A percentile compares a stretch with the other conserved stretches of the same genome.
Conservation (phyloP, 208 protist species). For the Trypanosoma platydactyli region DNA sequence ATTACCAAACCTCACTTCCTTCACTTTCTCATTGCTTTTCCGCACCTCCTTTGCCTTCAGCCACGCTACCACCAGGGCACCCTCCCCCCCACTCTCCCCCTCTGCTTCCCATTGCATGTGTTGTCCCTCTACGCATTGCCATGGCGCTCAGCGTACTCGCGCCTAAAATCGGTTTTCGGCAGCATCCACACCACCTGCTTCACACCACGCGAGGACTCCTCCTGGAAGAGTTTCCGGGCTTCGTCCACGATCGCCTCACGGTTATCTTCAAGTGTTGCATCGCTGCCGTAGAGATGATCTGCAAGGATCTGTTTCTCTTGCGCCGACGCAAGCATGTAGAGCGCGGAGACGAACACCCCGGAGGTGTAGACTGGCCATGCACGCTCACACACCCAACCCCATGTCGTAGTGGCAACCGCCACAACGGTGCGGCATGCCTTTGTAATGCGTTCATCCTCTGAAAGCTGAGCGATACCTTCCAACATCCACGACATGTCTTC, state of each 20-base stretch:
- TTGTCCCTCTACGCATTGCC: slow-evolving; percentile 15
- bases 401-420: slow-evolving; percentile 34
- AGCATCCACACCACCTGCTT: slow-evolving; percentile 87
- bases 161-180: slow-evolving; percentile 47
- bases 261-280: slow-evolving; percentile 28
- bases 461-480: slow-evolving; percentile 29
- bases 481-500: slow-evolving; percentile 31
- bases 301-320: slow-evolving; percentile 88
- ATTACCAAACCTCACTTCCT: neutral
- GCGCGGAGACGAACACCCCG: slow-evolving; percentile 69
- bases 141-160: slow-evolving; percentile 65
- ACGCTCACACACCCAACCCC: slow-evolving; percentile 53
- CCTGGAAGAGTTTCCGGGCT: slow-evolving; percentile 61
- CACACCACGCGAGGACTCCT: slow-evolving; percentile 78
- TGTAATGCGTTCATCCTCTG: slow-evolving; percentile 44
- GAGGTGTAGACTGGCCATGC: slow-evolving; percentile 83
- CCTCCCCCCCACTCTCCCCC: neutral
- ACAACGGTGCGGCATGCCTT: slow-evolving; percentile 33
- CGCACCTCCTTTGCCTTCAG: slow-evolving; percentile 6
- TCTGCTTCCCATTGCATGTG: neutral
- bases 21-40: neutral
- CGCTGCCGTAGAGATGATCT: slow-evolving; percentile 72
- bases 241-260: slow-evolving; percentile 33
- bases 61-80: neutral
- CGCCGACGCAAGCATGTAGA: slow-evolving; percentile 68